Evolutionary conservation across 2,329 filamentous ascomycete species (phyloP), one percentile per base, ranked within the genome.

Genomic region (Hyphodiscus sp.): DNA sequence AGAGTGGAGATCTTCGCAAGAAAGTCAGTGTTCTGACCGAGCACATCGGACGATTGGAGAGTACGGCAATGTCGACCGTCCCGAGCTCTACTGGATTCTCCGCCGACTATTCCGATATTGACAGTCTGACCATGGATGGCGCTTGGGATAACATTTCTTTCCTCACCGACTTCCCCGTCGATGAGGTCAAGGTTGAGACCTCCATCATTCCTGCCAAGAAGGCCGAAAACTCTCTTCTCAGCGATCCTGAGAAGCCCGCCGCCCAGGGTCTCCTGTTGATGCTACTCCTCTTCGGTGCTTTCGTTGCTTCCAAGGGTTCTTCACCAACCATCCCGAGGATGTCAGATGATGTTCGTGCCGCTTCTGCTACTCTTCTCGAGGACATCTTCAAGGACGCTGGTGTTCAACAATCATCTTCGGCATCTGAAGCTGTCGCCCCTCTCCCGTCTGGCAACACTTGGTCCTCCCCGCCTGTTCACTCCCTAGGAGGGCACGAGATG

Each of bases 231-330:
- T 61, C 69, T 52, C 70, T 76, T 49, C 68, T 72, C 44, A 68
- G 68, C 63, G 78, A 82, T 43, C 69, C 71, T 55, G 82, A 86
- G 58, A 85, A 85, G 73, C 74, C 81, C 55, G 79, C 85, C 57
- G 85, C 89, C 62, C 88, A 91, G 65, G 89, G 90, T 65, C 74
- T 97, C 65, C 79, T 97, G 70, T 86, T 92, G 71, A 95, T 96
- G 90, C 87, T 96, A 63, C 87, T 99, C 67, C 86, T 99, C 51
- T 91, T 96, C 60, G 94, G 94, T 68, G 94, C 94, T 50, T 96
- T 96, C 68, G 91, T 97, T 63, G 87, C 94, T 58, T 96, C 92
- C 30, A 95, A 91, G 73, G 83, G 83, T 62, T 81, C 85, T 19
- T 75, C 80, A n/a, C 82, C 85, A 41, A 82, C 83, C 61, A 85